These are phyloP conservation scores for Podospora conica DNA, from an alignment of 495 filamentous ascomycete species.

Conservation along the genomic window DNA sequence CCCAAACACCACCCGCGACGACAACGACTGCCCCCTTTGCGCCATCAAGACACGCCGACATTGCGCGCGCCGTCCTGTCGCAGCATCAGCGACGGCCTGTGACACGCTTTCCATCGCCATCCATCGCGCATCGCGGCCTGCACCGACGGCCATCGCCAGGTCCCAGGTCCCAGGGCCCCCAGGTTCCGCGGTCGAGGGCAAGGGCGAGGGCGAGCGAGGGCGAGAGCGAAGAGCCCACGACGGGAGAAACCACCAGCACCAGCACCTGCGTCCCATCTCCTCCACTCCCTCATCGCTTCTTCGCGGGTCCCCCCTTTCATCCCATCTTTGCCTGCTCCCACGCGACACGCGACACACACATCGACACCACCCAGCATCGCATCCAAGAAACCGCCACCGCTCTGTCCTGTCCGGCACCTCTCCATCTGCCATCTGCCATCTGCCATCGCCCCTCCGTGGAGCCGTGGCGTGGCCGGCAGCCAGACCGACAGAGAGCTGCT, in stretches of 20 bases:
- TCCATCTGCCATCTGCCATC: neutral
- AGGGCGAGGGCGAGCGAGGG: too few relatives aligned
- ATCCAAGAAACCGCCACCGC: neutral
- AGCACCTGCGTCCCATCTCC: neutral
- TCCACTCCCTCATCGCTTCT: neutral
- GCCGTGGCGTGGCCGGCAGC: neutral
- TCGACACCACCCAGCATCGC: too few relatives aligned
- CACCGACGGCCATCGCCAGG: neutral
- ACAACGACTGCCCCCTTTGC: neutral
- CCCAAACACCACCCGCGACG: slow-evolving; percentile 19
- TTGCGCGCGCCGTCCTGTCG: neutral
- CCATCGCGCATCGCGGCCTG: neutral
- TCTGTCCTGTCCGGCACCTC: neutral
- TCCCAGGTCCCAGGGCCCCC: neutral
- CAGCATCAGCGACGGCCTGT: neutral
- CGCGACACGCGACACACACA: neutral
- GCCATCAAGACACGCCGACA: slow-evolving; percentile 1
- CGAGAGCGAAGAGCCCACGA: too few relatives aligned
- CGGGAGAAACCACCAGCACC: neutral
- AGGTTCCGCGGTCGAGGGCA: too few relatives aligned
- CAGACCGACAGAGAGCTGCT: neutral
- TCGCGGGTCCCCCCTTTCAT: neutral
- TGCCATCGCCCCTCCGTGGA: neutral
- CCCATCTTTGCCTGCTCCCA: neutral
- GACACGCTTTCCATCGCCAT: neutral